A percentile compares a stretch with the other conserved stretches of the same genome.
phyloP scores from a whole-genome alignment of 2,329 filamentous ascomycete species.

The Didymella arachidicola region DNA sequence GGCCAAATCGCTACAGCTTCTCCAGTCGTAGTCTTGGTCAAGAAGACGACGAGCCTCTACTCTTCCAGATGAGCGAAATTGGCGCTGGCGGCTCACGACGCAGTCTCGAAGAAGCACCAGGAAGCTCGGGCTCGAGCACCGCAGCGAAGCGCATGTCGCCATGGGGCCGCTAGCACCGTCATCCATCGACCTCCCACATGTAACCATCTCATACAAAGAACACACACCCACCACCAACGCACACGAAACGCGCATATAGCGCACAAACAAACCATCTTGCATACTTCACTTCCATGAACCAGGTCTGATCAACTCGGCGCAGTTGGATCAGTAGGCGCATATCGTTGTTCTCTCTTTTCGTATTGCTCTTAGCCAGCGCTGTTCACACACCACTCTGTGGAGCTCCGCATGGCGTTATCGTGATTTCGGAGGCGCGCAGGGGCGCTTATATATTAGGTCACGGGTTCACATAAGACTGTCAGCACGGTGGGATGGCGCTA shows the following conservation, averaged over 20 bases:
- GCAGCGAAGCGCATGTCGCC: conserved; percentile 40
- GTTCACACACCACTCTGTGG: background rate
- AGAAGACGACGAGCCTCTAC: conserved; percentile 72
- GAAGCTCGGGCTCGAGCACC: conserved; percentile 38
- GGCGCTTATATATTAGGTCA: background rate
- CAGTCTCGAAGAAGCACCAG: conserved; percentile 49
- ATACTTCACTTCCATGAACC: background rate
- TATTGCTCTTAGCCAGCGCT: conserved; percentile 7
- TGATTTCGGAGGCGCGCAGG: background rate
- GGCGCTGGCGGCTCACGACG: conserved; percentile 53
- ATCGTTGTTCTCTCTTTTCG: background rate
- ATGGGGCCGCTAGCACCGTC: conserved; percentile 26
- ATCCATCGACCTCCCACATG: background rate
- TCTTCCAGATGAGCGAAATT: conserved; percentile 78
- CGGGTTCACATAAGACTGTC: background rate
- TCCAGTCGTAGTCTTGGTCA: conserved; percentile 51
- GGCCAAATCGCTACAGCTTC: conserved; percentile 54
- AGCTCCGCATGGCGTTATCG: conserved; percentile 2
- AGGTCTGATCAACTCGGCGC: background rate
- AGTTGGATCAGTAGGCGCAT: background rate
- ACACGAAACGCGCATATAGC: background rate
- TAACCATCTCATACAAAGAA: background rate
- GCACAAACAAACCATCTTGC: background rate
- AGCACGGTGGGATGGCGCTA: background rate
- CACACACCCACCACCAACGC: too few species aligned